Percentiles rank a stretch among this genome's conserved stretches.
These are phyloP conservation scores for Colletotrichum liaoningense DNA, from an alignment of 2,329 filamentous ascomycete genomes.

Conservation along the genomic window DNA sequence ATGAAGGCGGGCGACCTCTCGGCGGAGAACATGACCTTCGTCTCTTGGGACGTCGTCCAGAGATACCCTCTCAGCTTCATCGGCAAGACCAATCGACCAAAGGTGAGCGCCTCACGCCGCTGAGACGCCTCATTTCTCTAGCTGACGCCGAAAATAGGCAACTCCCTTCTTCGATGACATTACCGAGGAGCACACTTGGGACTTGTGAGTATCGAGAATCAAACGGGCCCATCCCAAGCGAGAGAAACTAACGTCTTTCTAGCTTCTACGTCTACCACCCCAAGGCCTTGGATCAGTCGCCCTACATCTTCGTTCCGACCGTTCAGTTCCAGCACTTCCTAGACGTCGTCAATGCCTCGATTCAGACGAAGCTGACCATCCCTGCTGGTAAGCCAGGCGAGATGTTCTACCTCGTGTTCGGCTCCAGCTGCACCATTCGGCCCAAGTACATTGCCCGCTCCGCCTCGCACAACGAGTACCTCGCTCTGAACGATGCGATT, in stretches of 20 bases:
- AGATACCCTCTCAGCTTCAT: constrained; percentile 72
- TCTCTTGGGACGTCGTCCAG: constrained; percentile 63
- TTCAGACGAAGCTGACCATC: constrained; percentile 66
- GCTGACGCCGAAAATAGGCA: constrained; percentile 46
- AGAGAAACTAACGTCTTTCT: not conserved
- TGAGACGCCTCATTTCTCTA: not conserved
- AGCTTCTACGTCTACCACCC: constrained; percentile 77
- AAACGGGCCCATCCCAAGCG: not conserved
- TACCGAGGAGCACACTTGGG: constrained; percentile 74
- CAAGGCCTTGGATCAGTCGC: constrained; percentile 54
- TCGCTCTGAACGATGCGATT: constrained; percentile 2
- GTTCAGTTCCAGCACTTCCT: constrained; percentile 75
- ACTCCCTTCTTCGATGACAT: constrained; percentile 67
- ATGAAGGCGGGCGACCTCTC: constrained; percentile 35
- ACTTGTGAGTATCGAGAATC: constrained; percentile 70
- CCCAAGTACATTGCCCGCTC: constrained; percentile 77
- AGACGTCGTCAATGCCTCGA: constrained; percentile 70
- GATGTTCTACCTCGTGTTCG: constrained; percentile 73
- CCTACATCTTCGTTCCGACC: constrained; percentile 75
- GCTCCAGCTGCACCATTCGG: constrained; percentile 66
- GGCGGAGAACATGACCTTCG: constrained; percentile 51
- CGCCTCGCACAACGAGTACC: constrained; percentile 35
- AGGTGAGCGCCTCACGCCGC: constrained; percentile 46
- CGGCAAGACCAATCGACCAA: constrained; percentile 61
- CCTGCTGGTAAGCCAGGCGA: constrained; percentile 62